Base-by-base conservation (phyloP, 192 early-diverging fungal species). In the Physocladia obscura region DNA sequence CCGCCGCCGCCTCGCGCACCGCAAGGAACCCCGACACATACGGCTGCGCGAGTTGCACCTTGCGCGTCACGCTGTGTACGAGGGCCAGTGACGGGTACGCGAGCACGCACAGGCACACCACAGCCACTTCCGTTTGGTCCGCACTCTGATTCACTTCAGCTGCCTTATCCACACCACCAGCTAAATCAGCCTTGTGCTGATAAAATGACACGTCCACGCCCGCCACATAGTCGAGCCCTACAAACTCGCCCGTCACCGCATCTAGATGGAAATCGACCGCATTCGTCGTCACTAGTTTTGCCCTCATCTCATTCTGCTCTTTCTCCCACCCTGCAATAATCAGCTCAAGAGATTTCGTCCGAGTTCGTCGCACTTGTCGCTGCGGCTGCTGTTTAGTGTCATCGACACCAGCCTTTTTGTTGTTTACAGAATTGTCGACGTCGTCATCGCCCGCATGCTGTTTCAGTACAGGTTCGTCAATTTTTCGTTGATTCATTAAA, bases 1-100 rank as follows among this genome's bases (percentile, higher is more conserved):
- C 76, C 1, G 89, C 86, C 0, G 80, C 79, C 0, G 87, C 82
- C 65, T 98, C 96, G 15, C 95, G 88, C 77, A 96, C 94, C 0
- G 95, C 96, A n/a, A 98, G 83, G 75, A 88, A 98, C 1, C 91
- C 91, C 0, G 95, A 80, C 48, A 92, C 89, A 71, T 98, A 98
- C 0, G 96, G 96, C 30, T 87, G 65, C 0, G 72, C 73, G 21
- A 98, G 76, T 22, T 75, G 74, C 3, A 92, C 89, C 64, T 78
- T 68, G 17, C 79, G 52, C 34, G 76, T 79, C n/a, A 82, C 73
- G 48, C 78, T 62, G 76, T 95, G 89, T n/a, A 95, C 74, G 1
- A 90, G 70, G 74, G 86, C 36, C 2, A 80, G 62, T 0, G 52
- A 63, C 24, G 94, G 93, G 58, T 83, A 92, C 4, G 76, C 59